These are phyloP conservation scores for Aspergillus awamori DNA, from an alignment of 2,329 filamentous ascomycete genomes.

Conservation along the genomic window DNA sequence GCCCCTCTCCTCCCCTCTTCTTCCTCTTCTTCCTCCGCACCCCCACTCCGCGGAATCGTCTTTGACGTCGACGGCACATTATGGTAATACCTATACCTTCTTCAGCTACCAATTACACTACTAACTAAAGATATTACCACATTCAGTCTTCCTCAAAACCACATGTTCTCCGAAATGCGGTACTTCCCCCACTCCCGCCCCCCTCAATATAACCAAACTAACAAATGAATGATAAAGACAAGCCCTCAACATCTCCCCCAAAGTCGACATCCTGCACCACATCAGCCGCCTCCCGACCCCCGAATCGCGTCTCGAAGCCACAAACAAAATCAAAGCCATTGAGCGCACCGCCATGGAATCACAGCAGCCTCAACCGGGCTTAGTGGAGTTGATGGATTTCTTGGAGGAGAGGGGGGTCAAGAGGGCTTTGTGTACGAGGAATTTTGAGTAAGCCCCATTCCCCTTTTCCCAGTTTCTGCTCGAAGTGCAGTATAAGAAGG, in stretches of 20 bases:
- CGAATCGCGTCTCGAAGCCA: slow-evolving; percentile 63
- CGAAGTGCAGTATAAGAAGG: no score
- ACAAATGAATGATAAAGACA: slow-evolving; percentile 32
- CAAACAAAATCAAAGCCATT: slow-evolving; percentile 74
- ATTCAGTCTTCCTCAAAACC: slow-evolving; percentile 79
- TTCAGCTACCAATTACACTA: background rate
- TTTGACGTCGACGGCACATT: slow-evolving; percentile 97
- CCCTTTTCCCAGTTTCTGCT: background rate
- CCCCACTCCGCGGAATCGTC: slow-evolving; percentile 62
- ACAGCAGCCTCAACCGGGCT: slow-evolving; percentile 81
- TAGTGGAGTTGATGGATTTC: slow-evolving; percentile 77
- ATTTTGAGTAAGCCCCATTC: slow-evolving; percentile 68
- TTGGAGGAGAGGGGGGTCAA: slow-evolving; percentile 67
- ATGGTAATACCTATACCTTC: slow-evolving; percentile 63
- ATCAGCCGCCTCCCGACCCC: slow-evolving; percentile 71
- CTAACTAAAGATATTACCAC: background rate
- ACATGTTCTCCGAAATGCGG: slow-evolving; percentile 94
- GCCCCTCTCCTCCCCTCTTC: slow-evolving; percentile 51
- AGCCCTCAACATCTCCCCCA: slow-evolving; percentile 71
- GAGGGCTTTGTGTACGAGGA: slow-evolving; percentile 90
- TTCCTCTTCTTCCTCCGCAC: slow-evolving; percentile 36
- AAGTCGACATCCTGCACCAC: slow-evolving; percentile 84
- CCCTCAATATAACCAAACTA: background rate
- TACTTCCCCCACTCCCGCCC: slow-evolving; percentile 27
- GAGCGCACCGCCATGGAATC: slow-evolving; percentile 78